phyloP scores from a whole-genome alignment of 2,329 filamentous ascomycete genomes.

The Cryphonectria carpinicola region DNA sequence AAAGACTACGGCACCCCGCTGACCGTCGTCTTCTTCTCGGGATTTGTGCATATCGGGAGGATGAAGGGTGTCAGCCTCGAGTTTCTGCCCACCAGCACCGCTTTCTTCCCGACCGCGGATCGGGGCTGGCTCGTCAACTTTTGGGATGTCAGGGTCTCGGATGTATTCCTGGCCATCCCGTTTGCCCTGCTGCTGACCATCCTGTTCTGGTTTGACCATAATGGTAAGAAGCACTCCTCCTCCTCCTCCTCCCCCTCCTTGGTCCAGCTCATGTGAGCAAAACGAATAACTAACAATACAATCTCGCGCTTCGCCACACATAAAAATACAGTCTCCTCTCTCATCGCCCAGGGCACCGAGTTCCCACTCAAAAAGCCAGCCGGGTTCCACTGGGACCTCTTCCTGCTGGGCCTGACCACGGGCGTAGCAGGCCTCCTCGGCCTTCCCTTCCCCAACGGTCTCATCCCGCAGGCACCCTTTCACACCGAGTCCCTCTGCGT shows the following conservation, averaged over 20 bases:
- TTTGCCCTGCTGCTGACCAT: slow-evolving; percentile 84
- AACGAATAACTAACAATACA: background rate
- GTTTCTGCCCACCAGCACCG: slow-evolving; percentile 73
- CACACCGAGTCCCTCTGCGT: slow-evolving; percentile 81
- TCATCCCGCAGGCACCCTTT: slow-evolving; percentile 83
- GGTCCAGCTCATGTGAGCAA: background rate
- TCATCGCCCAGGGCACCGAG: slow-evolving; percentile 82
- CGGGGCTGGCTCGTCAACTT: slow-evolving; percentile 80
- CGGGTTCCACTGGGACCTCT: slow-evolving; percentile 85
- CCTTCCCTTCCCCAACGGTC: slow-evolving; percentile 79
- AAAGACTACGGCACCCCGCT: slow-evolving; percentile 89
- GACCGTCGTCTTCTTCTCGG: slow-evolving; percentile 85
- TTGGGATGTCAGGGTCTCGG: slow-evolving; percentile 73
- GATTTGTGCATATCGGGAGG: slow-evolving; percentile 83
- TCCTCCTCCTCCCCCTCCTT: background rate
- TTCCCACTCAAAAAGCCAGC: slow-evolving; percentile 81
- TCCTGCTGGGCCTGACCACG: slow-evolving; percentile 78
- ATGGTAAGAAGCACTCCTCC: slow-evolving; percentile 56
- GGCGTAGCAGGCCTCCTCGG: slow-evolving; percentile 76
- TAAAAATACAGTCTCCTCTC: slow-evolving; percentile 67
- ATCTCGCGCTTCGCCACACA: background rate
- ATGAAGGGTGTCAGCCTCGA: slow-evolving; percentile 74
- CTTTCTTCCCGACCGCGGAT: slow-evolving; percentile 77
- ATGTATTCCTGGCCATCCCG: slow-evolving; percentile 84
- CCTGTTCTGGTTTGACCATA: slow-evolving; percentile 89